Conservation (phyloP, 257 asterid species). For the Penstemon barbatus region DNA sequence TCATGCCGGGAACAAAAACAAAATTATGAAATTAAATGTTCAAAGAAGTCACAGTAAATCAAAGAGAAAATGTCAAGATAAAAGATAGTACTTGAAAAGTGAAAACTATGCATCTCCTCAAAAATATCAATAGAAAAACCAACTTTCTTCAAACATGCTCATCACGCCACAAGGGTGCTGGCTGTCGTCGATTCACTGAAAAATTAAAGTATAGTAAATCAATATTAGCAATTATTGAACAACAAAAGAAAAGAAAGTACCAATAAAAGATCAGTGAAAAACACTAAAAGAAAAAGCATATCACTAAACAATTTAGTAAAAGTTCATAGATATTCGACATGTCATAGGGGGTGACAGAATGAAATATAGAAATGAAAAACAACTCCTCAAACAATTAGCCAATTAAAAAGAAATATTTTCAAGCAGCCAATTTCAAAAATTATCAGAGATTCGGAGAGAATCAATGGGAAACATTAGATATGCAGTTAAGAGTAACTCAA, state of each 20-base stretch:
- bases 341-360: not conserved
- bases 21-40: too few species aligned
- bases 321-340: not conserved
- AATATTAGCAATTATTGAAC: not conserved
- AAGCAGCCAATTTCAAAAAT: too few species aligned
- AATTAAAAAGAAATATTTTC: too few species aligned
- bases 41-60: too few species aligned
- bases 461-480: not conserved
- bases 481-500: not conserved
- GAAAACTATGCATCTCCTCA: too few species aligned
- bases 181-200: constrained; percentile 71
- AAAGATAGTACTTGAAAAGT: too few species aligned
- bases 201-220: constrained; percentile 10
- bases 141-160: not conserved
- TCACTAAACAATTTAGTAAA: too few species aligned
- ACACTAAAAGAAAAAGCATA: too few species aligned
- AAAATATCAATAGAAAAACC: too few species aligned
- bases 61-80: too few species aligned
- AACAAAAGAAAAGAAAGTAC: not conserved
- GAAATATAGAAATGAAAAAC: not conserved
- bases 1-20: too few species aligned
- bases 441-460: not conserved
- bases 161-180: constrained; percentile 63
- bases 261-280: not conserved
- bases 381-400: too few species aligned